These are phyloP conservation scores for Pterocarpus santalinus DNA, from an alignment of 306 rosid genomes.

Conservation along the genomic window DNA sequence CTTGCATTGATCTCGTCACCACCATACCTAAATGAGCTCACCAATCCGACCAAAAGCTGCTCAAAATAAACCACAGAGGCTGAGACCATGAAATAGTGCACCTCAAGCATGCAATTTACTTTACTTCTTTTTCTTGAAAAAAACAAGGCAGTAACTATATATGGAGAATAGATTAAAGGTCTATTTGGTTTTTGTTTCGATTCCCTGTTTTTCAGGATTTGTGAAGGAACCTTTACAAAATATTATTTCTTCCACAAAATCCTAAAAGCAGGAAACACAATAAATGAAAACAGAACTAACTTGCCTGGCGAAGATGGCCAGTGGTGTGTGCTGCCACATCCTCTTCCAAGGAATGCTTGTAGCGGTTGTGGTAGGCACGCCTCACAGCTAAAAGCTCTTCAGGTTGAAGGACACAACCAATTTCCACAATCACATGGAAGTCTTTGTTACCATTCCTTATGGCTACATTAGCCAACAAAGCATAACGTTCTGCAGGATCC, in stretches of 20 bases:
- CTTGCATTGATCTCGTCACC: conserved; percentile 54
- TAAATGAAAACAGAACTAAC: not conserved
- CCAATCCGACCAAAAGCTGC: conserved; percentile 68
- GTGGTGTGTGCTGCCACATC: conserved; percentile 66
- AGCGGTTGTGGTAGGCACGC: conserved; percentile 45
- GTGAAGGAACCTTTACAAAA: no score
- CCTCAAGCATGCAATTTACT: not conserved
- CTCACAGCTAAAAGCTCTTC: conserved; percentile 58
- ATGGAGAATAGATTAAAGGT: no score
- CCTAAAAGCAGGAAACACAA: not conserved
- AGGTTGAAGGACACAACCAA: conserved; percentile 59
- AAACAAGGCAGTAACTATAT: no score
- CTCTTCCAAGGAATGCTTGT: conserved; percentile 75
- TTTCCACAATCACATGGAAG: conserved; percentile 67
- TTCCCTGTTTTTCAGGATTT: no score
- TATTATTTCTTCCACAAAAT: no score
- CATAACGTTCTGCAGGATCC: conserved; percentile 44
- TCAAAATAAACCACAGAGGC: not conserved
- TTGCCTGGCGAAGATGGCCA: conserved; percentile 71
- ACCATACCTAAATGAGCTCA: conserved; percentile 57
- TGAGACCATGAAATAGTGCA: not conserved
- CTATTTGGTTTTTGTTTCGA: no score
- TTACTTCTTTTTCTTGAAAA: no score
- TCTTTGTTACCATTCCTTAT: conserved; percentile 30
- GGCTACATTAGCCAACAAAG: conserved; percentile 44